Conservation (phyloP, 106 monocot species). For the Dioscorea dumetorum region DNA sequence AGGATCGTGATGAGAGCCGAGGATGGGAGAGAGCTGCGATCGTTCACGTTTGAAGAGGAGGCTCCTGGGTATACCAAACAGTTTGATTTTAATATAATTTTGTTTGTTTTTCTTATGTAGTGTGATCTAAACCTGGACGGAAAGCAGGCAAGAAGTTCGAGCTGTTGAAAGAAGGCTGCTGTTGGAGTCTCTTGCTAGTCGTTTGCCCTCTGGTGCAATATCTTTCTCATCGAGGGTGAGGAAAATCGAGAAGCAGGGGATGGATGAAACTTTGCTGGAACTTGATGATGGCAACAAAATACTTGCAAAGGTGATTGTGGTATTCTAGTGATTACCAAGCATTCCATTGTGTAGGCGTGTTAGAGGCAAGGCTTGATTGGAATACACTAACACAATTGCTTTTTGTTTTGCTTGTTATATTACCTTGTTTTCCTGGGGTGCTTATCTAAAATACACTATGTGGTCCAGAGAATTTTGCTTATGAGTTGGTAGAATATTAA, state of each 20-base stretch:
- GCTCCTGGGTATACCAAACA: constrained; percentile 37
- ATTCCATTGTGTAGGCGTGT: too few species aligned
- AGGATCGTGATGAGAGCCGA: constrained; percentile 73
- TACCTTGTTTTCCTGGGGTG: too few species aligned
- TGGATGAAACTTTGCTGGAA: constrained; percentile 42
- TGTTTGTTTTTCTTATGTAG: background rate
- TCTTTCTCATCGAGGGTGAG: constrained; percentile 60
- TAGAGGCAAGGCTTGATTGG: too few species aligned
- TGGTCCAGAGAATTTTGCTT: too few species aligned
- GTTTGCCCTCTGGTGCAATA: constrained; percentile 50
- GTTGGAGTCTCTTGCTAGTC: constrained; percentile 61
- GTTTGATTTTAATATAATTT: background rate
- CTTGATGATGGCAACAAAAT: constrained; percentile 63
- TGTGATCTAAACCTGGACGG: constrained; percentile 8
- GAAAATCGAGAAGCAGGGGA: constrained; percentile 28
- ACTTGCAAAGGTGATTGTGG: constrained; percentile 48
- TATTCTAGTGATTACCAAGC: background rate
- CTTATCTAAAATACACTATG: too few species aligned
- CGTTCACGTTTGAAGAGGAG: constrained; percentile 72
- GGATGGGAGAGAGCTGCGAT: constrained; percentile 66
- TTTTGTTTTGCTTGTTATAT: too few species aligned
- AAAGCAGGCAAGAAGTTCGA: constrained; percentile 69
- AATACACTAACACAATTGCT: too few species aligned
- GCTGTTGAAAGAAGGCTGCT: constrained; percentile 76
- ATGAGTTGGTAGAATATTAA: too few species aligned